phyloP scores from a whole-genome alignment of 177 flowering plant species.

The Vitis hybrid region DNA sequence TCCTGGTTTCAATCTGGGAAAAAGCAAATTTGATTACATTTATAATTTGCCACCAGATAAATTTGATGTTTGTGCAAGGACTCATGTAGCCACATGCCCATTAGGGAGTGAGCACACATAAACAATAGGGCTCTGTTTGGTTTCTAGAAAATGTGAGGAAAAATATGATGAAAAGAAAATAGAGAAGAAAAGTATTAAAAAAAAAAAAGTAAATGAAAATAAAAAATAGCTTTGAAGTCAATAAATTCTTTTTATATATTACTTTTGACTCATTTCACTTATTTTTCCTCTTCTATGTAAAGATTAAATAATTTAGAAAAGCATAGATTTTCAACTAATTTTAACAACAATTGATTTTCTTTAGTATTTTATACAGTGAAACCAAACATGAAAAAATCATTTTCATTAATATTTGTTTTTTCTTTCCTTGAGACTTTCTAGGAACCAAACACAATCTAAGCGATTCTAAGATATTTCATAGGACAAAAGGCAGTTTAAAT shows the following conservation, averaged over 20 bases:
- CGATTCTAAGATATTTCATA: background rate
- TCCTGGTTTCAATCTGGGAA: constrained; percentile 83
- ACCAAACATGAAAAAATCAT: too few species aligned
- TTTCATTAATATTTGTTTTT: too few species aligned
- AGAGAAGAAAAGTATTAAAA: background rate
- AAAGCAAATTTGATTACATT: background rate
- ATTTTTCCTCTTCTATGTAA: too few species aligned
- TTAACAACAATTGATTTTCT: too few species aligned
- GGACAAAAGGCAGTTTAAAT: background rate
- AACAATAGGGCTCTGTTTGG: background rate
- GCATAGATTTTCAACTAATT: too few species aligned
- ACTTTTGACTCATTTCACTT: too few species aligned
- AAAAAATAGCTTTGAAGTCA: too few species aligned
- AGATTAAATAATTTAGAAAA: too few species aligned
- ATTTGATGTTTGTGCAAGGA: background rate
- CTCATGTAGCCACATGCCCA: background rate
- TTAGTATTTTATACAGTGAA: too few species aligned
- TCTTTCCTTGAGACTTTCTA: too few species aligned
- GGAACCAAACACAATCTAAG: too few species aligned
- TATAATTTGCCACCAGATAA: background rate
- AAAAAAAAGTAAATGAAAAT: background rate
- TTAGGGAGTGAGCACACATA: background rate
- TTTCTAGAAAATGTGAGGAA: background rate
- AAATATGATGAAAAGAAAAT: background rate
- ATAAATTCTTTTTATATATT: too few species aligned